phyloP scores from a whole-genome alignment of 2,329 filamentous ascomycete genomes.

The Aspergillus tubingensis region DNA sequence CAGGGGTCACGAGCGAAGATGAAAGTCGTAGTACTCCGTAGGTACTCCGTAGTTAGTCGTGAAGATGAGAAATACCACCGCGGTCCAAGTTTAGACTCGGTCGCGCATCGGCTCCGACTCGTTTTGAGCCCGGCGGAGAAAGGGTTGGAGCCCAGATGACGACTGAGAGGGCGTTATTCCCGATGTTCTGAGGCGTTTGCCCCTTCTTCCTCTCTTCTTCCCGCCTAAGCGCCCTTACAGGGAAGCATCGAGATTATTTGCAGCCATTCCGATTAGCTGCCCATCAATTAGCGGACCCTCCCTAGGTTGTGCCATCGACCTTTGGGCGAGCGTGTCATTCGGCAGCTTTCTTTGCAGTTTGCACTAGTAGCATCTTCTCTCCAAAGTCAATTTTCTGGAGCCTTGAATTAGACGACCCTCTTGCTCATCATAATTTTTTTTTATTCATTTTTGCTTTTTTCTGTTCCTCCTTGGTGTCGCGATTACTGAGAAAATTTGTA shows the following conservation, averaged over 20 bases:
- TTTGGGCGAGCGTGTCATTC: constrained; percentile 3
- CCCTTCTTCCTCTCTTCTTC: neutral
- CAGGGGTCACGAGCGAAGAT: neutral
- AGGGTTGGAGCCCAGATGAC: neutral
- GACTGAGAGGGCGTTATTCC: neutral
- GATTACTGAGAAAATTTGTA: neutral
- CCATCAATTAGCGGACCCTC: neutral
- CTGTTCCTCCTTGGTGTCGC: neutral
- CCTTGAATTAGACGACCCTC: neutral
- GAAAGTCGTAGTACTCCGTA: no score
- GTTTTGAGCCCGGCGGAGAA: neutral
- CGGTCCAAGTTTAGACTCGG: neutral
- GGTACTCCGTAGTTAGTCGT: neutral
- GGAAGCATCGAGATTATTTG: neutral
- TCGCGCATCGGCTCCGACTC: constrained; percentile 9
- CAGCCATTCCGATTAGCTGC: neutral
- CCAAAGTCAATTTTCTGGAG: neutral
- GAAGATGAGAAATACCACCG: neutral
- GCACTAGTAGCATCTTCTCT: constrained; percentile 1
- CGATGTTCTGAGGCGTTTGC: neutral
- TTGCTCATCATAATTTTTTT: neutral
- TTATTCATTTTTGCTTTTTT: neutral
- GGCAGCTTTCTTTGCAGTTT: constrained; percentile 5
- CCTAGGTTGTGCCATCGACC: neutral
- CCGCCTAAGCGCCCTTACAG: neutral